Evolutionary conservation across 805 yeast species (phyloP), one percentile per base, ranked within the genome.

Genomic region (Candida ascalaphidarum): DNA sequence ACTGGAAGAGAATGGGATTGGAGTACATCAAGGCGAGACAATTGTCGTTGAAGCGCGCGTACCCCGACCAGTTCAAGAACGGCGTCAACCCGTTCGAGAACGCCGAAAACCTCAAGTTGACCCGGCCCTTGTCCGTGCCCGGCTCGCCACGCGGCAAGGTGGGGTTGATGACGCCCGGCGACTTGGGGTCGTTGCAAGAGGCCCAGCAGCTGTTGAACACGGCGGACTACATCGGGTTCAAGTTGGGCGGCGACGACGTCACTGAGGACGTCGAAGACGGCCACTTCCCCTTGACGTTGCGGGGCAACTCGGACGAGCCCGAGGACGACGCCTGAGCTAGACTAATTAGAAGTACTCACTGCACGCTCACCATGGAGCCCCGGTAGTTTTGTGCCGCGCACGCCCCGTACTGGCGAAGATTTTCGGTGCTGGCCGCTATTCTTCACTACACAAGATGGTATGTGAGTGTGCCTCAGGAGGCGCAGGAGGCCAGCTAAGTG

Each of bases 1-100:
- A 89, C 61, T 89, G 98, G 98, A 84, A 82, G 58, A 74, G 97
- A 47, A 88, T 89, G 97, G 98, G 98, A 1, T 65, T 89, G 29
- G 98, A 92, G 57, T 89, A 89, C 55, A 77, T 84, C 46, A 89
- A 89, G 63, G 97, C 97, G 11, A 76, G 97, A 47, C 86, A 83
- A 48, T 70, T 89, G 44, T 85, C 96, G 0, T 68, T 89, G 52
- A 81, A 88, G 54, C 70, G 97, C 48, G 97, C 96, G 3, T 89
- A 92, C 51, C 96, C 97, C 15, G 85, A 81, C 37, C 69, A 79
- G 42, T 89, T 77, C 56, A 67, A 68, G 47, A 61, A 61, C 31
- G 68, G 68, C 2, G 59, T 61, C 31, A 63, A 65, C 46, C 74
- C 65, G 29, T 68, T 55, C 57, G 61, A 44, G 40, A 58, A 53